Evolutionary conservation across 1,139 yeast species (phyloP), one percentile per base, ranked within the genome.

Genomic region (Martiniozyma asiatica): DNA sequence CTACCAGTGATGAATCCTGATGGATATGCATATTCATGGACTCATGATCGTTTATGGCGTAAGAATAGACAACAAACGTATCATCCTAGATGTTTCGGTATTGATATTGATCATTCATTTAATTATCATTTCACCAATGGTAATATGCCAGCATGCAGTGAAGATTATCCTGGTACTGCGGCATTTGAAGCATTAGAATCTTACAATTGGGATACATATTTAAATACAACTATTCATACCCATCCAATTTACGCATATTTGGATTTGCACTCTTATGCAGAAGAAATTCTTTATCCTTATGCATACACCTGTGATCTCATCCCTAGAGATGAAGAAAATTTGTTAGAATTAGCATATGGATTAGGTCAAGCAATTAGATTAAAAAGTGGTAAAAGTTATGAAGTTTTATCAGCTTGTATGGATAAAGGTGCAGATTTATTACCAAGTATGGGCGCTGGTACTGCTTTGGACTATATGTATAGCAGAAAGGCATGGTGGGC

Each of bases 1-100:
- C 63, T 84, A 24, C 96, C 96, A 0, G 80, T 82, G 8, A 65
- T 74, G 53, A 85, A 85, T 48, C 95, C 95, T 0, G 96, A 85
- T 53, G 96, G 96, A 0, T 85, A 85, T 49, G 84, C 61, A 10
- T 78, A 78, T 50, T 65, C 93, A 2, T 85, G 95, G 94, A 63
- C 61, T 5, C 50, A 58, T 22, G 94, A 85, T 50, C 60, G 96
- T 34, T 59, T 85, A 38, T 85, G 96, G 96, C 62, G 93, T 29
- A 85, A 85, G 51, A 85, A 82, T 54, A 66, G 94, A 38, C 95
- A 85, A 54, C 68, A 69, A 32, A 79, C 94, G 0, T 65, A 61
- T 22, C 55, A 70, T 30, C 73, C 81, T 5, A 55, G 63, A 26
- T 85, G 96, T 53, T 60, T 65, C 30, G 96, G 96, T 6, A 68